Base-by-base conservation (phyloP, 805 yeast genomes). In the Saturnispora gosingensis region DNA sequence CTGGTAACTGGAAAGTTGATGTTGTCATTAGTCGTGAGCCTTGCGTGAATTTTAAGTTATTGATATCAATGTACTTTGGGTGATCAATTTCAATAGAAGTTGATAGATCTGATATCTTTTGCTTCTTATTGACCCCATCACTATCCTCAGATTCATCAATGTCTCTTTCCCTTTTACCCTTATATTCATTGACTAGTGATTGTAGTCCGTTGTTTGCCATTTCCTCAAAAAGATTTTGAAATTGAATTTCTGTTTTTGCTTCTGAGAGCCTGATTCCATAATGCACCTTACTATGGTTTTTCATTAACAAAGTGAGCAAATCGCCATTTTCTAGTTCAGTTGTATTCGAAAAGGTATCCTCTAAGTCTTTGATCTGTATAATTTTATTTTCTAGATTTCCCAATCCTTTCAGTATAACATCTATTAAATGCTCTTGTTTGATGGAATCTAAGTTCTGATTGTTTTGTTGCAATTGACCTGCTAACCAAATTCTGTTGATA, bases 1-100 rank as follows among this genome's bases (percentile, higher is more conserved):
- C 76, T 0, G 99, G 98, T 3, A 93, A 75, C 49, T 76, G 75
- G 22, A 93, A 80, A 54, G 81, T 83, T 1, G 83, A 69, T 0
- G 77, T 73, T 1, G 89, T 76, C 78, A 83, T 74, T 10, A 85
- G 69, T 57, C 79, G 85, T 0, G 85, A 71, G 0, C 93, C 91
- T 62, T 86, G 84, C 35, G 84, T 88, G 60, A 88, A 85, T 1
- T 72, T 73, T 5, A 85, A 67, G 10, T 78, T 72, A 25, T 79
- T 81, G 8, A 90, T 65, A 59, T 87, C 86, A n/a, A 88, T 72
- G 42, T 76, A 65, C 44, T 69, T 67, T 1, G 93, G 84, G 42
- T 59, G 54, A 47, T 78, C 27, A 5, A 42, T 39, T 13, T 16
- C 15, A n/a, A 30, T 13, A 48, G 32, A 36, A 44, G 28, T 18